Percentiles rank a stretch among this genome's conserved stretches.
These are phyloP conservation scores for Rosellinia necatrix DNA, from an alignment of 2,329 filamentous ascomycete genomes.

Conservation along the genomic window DNA sequence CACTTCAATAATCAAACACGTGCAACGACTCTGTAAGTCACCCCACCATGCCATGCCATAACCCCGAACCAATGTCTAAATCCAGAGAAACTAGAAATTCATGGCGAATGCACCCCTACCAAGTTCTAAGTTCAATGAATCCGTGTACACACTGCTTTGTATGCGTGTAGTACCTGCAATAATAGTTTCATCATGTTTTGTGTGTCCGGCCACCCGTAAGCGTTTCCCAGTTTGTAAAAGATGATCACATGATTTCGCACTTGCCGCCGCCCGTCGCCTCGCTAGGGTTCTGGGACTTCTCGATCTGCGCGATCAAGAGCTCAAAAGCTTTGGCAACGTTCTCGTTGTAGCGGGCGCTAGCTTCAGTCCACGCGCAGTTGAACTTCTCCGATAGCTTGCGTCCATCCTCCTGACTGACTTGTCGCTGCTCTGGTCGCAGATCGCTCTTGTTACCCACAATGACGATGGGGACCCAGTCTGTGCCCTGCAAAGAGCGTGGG, in stretches of 20 bases:
- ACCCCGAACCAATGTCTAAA: slow-evolving; percentile 13
- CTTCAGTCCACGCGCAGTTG: slow-evolving; percentile 92
- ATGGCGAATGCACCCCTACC: slow-evolving; percentile 7
- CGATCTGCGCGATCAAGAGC: slow-evolving; percentile 90
- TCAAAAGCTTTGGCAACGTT: slow-evolving; percentile 94
- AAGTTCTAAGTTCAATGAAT: background rate
- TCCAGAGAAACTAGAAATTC: slow-evolving; percentile 13
- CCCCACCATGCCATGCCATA: slow-evolving; percentile 8
- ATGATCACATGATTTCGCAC: slow-evolving; percentile 88
- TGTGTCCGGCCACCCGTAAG: too few relatives aligned
- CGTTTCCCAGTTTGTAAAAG: too few relatives aligned
- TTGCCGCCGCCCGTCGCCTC: slow-evolving; percentile 81
- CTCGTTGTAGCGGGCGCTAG: slow-evolving; percentile 90
- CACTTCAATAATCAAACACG: background rate
- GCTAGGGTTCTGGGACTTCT: slow-evolving; percentile 88
- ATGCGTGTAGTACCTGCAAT: background rate
- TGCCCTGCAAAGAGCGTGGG: slow-evolving; percentile 54
- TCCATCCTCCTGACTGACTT: slow-evolving; percentile 85
- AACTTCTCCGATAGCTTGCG: slow-evolving; percentile 84
- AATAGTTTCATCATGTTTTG: too few relatives aligned
- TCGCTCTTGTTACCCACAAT: slow-evolving; percentile 98
- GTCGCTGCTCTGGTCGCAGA: slow-evolving; percentile 87
- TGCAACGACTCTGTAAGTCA: background rate
- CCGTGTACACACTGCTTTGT: slow-evolving; percentile 6
- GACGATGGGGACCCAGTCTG: slow-evolving; percentile 89